Evolutionary conservation across 1,284 basidiomycete genomes (phyloP), one percentile per base, ranked within the genome.

Genomic region (Pholiota adiposa): DNA sequence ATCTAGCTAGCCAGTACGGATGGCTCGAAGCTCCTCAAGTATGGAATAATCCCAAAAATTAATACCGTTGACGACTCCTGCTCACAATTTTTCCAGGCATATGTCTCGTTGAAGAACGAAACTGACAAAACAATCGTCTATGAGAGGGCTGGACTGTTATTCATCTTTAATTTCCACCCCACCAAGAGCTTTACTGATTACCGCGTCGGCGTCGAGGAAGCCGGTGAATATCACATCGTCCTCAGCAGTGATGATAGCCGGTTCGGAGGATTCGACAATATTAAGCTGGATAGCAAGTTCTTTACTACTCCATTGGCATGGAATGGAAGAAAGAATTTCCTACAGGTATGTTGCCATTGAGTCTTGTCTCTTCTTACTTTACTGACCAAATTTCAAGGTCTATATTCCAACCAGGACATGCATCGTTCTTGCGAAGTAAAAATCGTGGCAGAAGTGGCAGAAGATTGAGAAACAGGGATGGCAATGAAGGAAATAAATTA

Each of bases 81-180:
- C 61, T 48, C 55, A 51, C 44, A 60, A n/a, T 51, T 51, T 56
- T 54, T 53, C 48, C 72, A 93, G 84, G 94, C 93, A 8, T 94
- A 92, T 69, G 89, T 97, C 44, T 97, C 95, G 16, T 83, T 98
- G 63, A 98, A 98, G 79, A 84, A 98, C 73, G 94, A 98, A 73
- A 77, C 65, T 7, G 96, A 98, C 82, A 97, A 97, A 77, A 84
- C 97, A 55, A 81, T 99, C 67, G 96, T 93, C 1, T 98, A 89
- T 70, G 97, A 99, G 79, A 89, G 97, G 52, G 96, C 91, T 12
- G 92, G 92, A 29, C 81, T 98, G 51, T 77, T 99, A 44, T 99
- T 98, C 78, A 83, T 98, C 66, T 98, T 98, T 85, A 99, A 99
- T 78, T 97, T 98, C 84, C 89, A 97, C 76, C 88, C 93, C 2